Base-by-base conservation (phyloP, 2,329 filamentous ascomycete genomes). In the Alternaria conjuncta region DNA sequence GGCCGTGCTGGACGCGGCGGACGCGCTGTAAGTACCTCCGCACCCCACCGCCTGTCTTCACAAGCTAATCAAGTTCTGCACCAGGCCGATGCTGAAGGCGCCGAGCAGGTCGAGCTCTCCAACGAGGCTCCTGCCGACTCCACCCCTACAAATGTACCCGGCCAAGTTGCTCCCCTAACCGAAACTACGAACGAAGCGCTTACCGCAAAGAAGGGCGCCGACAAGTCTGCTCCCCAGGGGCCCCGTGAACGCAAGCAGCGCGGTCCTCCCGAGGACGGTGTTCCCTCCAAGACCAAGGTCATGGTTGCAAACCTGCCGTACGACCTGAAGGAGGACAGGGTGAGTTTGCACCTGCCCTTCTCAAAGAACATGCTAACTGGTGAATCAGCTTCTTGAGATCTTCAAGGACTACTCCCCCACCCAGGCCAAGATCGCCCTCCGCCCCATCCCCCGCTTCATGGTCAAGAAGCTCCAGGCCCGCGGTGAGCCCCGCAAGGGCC, bases 251-350 rank as follows among this genome's bases (percentile, higher is more conserved):
- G 87, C 81, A 90, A 89, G 85, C 89, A 97, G 89, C 94, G 96
- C 82, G 96, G 96, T 69, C 96, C 96, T 71, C 96, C 96, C 65
- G 95, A 97, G 83, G 95, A 99, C 81, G 96, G 96, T 74, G 93
- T 99, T 78, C 91, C 96, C 71, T 98, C 95, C 84, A 97, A 97
- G 91, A 98, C 92, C 84, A 99, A 99, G 92, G 78, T 99, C 84
- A 99, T 99, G 96, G 96, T 99, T 78, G 96, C 96, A 79, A 99
- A 99, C 87, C 89, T 99, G 68, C 96, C 96, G 57, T 99, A 99
- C 80, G 95, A 99, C 85, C 88, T 98, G 82, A 95, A 91, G 76
- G 96, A 99, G 86, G 94, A 98, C 79, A 96, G 95, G 90, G 95
- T 97, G 84, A 72, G 87, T 79, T 32, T 11, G 9, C 10, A 15